Evolutionary conservation across 78 protist species (phyloP), one percentile per base, ranked within the genome.

Genomic region (Emiliania huxleyi): DNA sequence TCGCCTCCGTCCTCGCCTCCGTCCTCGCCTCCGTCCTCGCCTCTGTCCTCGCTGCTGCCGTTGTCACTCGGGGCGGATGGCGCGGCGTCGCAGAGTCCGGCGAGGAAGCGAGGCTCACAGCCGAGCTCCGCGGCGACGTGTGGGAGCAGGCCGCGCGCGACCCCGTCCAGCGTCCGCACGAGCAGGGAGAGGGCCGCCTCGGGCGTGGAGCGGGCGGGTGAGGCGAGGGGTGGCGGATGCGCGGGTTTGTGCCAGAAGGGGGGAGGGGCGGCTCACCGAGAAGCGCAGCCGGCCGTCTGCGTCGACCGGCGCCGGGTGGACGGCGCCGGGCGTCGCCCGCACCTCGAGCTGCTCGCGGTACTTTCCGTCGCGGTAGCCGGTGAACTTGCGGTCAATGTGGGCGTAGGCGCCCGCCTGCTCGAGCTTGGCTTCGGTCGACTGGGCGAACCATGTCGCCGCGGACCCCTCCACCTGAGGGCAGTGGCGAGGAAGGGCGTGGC

Each of bases 331-430:
- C 62, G 62, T 35, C 15, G 26, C 2, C 40, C 87, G 87, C 49
- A 77, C 87, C 87, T 77, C 87, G 12, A 77, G 87, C 87, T 77
- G 87, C 87, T 77, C 87, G 35, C 87, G 87, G 87, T 12, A 77
- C 18, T 40, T 40, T 1, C 87, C 87, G 19, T 37, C 6, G 5
- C 87, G 87, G 46, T 77, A 77, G 48, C 87, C 87, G 1, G 87
- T 77, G 46, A 77, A 77, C n/a, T 77, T 77, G 49, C 87, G 87
- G 87, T 77, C 87, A 35, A 77, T 21, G 87, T 77, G 87, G 35
- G 48, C 87, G n/a, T 77, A 77, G 48, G 1, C 29, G 87, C 43
- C 45, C 33, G 18, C 25, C 18, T 37, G 23, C 18, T 38, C 87
- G 18, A 37, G 4, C 87, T 77, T 77, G 15, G 0, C n/a, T 0